phyloP scores from a whole-genome alignment of 2,329 filamentous ascomycete species.

The Colletotrichum sp. region DNA sequence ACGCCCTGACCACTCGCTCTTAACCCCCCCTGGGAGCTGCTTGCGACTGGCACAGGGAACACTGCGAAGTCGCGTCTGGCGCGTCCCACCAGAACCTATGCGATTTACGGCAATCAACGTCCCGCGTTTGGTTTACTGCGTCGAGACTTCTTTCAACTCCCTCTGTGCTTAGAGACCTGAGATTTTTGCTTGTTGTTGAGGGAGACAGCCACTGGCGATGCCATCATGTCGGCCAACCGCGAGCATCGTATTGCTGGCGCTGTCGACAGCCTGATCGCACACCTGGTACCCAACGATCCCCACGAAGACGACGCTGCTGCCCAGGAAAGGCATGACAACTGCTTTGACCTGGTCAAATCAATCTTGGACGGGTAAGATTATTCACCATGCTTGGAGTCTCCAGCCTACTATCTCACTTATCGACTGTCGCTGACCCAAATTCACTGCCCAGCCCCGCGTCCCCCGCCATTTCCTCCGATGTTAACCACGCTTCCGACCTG shows the following conservation, averaged over 20 bases:
- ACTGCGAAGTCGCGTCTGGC: constrained; percentile 20
- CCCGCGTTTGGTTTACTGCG: neutral
- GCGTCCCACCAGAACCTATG: constrained; percentile 5
- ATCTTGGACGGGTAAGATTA: constrained; percentile 55
- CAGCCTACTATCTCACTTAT: neutral
- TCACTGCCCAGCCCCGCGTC: constrained; percentile 46
- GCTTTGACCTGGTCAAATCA: constrained; percentile 55
- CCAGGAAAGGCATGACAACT: constrained; percentile 72
- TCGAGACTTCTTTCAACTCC: neutral
- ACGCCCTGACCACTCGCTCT: constrained; percentile 2
- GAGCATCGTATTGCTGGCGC: constrained; percentile 76
- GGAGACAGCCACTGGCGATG: constrained; percentile 5
- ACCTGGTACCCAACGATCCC: constrained; percentile 70
- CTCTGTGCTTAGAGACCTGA: neutral
- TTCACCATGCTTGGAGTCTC: neutral
- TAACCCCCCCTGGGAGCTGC: neutral
- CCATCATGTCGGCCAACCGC: constrained; percentile 30
- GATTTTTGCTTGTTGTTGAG: neutral
- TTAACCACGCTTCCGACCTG: constrained; percentile 90
- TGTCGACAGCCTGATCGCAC: constrained; percentile 78
- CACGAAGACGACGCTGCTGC: constrained; percentile 70
- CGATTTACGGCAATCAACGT: neutral
- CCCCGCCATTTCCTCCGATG: constrained; percentile 68
- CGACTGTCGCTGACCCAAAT: neutral
- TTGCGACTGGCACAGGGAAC: constrained; percentile 1